Base-by-base conservation (phyloP, 768 basidiomycete genomes). In the Psilocybe tampanensis region DNA sequence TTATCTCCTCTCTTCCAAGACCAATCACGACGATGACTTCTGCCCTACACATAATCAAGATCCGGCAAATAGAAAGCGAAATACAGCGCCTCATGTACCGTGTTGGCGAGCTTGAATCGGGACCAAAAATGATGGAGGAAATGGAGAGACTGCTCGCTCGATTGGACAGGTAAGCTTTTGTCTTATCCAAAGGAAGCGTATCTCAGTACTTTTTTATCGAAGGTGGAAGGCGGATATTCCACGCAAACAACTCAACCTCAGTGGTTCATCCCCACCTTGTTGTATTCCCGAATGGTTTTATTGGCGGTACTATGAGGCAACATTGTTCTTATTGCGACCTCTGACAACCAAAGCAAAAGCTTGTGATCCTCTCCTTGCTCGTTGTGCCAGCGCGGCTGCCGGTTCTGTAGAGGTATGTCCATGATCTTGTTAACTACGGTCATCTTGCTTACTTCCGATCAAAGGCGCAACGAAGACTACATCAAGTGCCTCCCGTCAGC, bases 281-380 rank as follows among this genome's bases (percentile, higher is more conserved):
- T 55, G 54, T 22, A 55, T 18, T 34, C 54, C 54, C 17, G 54
- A 55, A 48, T 55, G 54, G 54, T 55, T 55, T 41, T 55, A 22
- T 13, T 55, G 54, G 54, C 44, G 54, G 15, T 55, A 55, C 34
- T 55, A 45, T 21, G 54, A 55, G 34, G 54, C 47, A 4, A 48
- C 54, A 7, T n/a, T 55, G 34, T 55, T 48, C 33, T 49, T 55
- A 6, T 32, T 55, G 23, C 26, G 54, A 15, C 54, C 54, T 41
- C 54, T 55, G 12, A 55, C 54, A 13, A 44, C 48, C 33, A 48
- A 39, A 8, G 45, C 54, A 6, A 32, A 42, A 15, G 33, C 54
- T 4, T 41, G 47, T 32, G 54, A 55, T 43, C 54, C 54, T 18
- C 54, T 55, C 2, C 47, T 55, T 15, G 47, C 36, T 8, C 45